phyloP scores from a whole-genome alignment of 78 protist genomes.

The Carpediemonas membranifera region DNA sequence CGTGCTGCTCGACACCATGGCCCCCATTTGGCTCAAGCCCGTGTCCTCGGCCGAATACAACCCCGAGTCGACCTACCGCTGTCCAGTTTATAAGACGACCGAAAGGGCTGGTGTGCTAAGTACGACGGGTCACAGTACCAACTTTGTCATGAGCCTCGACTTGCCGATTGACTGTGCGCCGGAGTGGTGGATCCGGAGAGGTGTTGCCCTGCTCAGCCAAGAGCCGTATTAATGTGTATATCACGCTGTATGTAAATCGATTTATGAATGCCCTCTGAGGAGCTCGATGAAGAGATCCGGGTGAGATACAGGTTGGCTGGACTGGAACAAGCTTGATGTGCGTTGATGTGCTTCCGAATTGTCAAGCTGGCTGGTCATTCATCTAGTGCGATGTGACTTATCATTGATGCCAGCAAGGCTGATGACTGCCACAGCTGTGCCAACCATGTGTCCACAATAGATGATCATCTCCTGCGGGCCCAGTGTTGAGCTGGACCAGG shows the following conservation, averaged over 20 bases:
- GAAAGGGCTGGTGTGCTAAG: constrained; percentile 58
- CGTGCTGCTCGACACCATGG: constrained; percentile 33
- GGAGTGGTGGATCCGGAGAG: constrained; percentile 52
- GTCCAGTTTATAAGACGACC: constrained; percentile 63
- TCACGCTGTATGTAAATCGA: background rate
- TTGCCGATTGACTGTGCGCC: constrained; percentile 20
- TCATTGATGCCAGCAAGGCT: too few relatives aligned
- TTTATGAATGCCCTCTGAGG: too few relatives aligned
- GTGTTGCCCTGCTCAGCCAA: constrained; percentile 44
- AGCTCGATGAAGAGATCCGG: too few relatives aligned
- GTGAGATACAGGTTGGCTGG: too few relatives aligned
- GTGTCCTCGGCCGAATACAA: background rate
- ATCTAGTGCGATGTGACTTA: too few relatives aligned
- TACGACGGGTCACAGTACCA: constrained; percentile 70
- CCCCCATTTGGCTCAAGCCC: constrained; percentile 18
- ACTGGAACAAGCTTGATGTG: too few relatives aligned
- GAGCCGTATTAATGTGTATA: background rate
- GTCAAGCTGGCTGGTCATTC: too few relatives aligned
- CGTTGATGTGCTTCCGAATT: too few relatives aligned
- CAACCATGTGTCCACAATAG: too few relatives aligned
- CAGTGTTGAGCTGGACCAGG: too few relatives aligned
- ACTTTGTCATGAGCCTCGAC: constrained; percentile 41
- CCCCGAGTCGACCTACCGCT: constrained; percentile 22
- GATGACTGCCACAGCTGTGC: too few relatives aligned
- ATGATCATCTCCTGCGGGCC: too few relatives aligned